phyloP scores from a whole-genome alignment of 306 rosid species.

The Quercus alba region DNA sequence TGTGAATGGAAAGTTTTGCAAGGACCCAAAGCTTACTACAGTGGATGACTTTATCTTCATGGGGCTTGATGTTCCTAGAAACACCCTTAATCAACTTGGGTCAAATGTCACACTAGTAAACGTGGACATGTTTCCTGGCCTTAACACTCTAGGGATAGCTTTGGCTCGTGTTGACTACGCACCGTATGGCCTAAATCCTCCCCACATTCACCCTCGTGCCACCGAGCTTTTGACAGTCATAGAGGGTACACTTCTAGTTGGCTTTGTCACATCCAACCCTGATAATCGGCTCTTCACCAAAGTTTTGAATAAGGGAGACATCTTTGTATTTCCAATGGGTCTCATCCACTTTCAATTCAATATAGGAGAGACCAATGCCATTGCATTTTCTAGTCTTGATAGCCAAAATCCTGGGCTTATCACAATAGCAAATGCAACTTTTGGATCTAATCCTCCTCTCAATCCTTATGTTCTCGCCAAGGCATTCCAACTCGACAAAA shows the following conservation, averaged over 20 bases:
- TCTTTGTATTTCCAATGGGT: not conserved
- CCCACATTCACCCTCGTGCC: no score
- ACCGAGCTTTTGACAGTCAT: no score
- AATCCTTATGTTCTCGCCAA: not conserved
- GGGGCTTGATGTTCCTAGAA: not conserved
- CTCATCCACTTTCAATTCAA: not conserved
- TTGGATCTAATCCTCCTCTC: not conserved
- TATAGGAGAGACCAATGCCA: not conserved
- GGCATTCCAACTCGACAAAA: not conserved
- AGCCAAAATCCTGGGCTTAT: not conserved
- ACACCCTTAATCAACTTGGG: not conserved
- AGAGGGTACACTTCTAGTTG: no score
- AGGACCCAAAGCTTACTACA: no score
- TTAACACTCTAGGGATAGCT: not conserved
- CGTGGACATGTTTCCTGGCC: not conserved
- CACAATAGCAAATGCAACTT: not conserved
- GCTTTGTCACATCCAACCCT: no score
- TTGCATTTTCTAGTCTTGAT: not conserved
- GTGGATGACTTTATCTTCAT: not conserved
- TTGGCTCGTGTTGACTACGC: not conserved
- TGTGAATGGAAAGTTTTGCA: no score
- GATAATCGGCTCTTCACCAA: no score
- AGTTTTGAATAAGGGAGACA: not conserved
- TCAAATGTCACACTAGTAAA: not conserved
- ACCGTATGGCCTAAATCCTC: not conserved